Conservation (phyloP, 2,329 filamentous ascomycete genomes). For the Bimuria novae-zelandiae region DNA sequence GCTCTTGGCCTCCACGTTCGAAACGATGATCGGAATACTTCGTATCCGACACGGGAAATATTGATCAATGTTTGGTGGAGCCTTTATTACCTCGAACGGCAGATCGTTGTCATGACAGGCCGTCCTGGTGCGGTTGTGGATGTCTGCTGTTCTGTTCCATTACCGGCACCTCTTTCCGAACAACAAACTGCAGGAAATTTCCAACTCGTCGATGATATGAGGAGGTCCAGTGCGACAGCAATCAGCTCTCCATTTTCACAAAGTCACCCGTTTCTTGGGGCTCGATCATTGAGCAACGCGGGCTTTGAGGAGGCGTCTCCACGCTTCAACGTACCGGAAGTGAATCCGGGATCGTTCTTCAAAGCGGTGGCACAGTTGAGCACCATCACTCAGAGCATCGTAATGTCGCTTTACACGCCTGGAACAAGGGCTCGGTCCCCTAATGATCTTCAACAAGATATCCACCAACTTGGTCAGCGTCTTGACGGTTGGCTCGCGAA, state of each 20-base stretch:
- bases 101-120: constrained; percentile 46
- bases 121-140: constrained; percentile 47
- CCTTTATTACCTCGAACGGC: constrained; percentile 46
- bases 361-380: constrained; percentile 33
- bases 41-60: constrained; percentile 39
- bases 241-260: background rate
- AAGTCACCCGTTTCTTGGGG: background rate
- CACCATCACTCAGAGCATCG: constrained; percentile 40
- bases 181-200: constrained; percentile 19
- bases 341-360: constrained; percentile 33
- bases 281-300: constrained; percentile 3
- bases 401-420: constrained; percentile 45
- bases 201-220: constrained; percentile 14
- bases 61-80: constrained; percentile 50
- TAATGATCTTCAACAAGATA: constrained; percentile 40
- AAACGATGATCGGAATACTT: constrained; percentile 39
- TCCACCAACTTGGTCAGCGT: constrained; percentile 35
- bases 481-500: constrained; percentile 41
- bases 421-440: constrained; percentile 38
- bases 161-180: constrained; percentile 35
- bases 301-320: constrained; percentile 10
- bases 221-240: constrained; percentile 9
- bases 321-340: constrained; percentile 6
- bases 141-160: constrained; percentile 40
- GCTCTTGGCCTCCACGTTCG: constrained; percentile 47